phyloP scores from a whole-genome alignment of 306 rosid species.

The Lotus japonicus region DNA sequence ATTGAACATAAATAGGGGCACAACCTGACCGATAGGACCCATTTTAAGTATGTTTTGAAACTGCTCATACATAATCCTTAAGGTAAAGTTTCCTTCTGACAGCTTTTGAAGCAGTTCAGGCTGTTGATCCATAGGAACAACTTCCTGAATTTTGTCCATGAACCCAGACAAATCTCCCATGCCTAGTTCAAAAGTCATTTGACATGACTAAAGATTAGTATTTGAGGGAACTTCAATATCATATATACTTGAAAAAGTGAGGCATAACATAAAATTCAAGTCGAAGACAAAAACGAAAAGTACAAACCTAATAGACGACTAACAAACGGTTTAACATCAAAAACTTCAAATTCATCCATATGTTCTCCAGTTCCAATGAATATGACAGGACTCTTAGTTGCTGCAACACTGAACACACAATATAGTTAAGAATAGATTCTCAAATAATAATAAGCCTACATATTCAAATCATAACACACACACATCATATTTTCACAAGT shows the following conservation, averaged over 20 bases:
- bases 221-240: not conserved
- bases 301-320: conserved; percentile 69
- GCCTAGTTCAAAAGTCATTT: conserved; percentile 32
- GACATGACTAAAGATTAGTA: not conserved
- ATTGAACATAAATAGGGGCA: not conserved
- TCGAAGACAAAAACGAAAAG: not conserved
- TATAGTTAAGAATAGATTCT: conserved; percentile 3
- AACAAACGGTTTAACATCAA: conserved; percentile 83
- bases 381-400: conserved; percentile 84
- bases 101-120: conserved; percentile 82
- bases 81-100: conserved; percentile 67
- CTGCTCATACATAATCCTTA: conserved; percentile 79
- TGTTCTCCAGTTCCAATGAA: conserved; percentile 86
- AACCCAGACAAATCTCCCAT: conserved; percentile 90
- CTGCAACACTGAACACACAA: conserved; percentile 59
- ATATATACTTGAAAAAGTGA: not conserved
- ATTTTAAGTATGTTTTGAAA: conserved; percentile 68
- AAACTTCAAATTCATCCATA: conserved; percentile 86
- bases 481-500: not conserved
- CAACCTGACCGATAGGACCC: conserved; percentile 77
- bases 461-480: conserved; percentile 5
- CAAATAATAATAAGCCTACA: not conserved
- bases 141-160: conserved; percentile 86
- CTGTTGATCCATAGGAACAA: conserved; percentile 90
- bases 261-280: not conserved